Evolutionary conservation across 2,329 filamentous ascomycete genomes (phyloP), one percentile per base, ranked within the genome.

Genomic region (Sclerotinia trifoliorum): DNA sequence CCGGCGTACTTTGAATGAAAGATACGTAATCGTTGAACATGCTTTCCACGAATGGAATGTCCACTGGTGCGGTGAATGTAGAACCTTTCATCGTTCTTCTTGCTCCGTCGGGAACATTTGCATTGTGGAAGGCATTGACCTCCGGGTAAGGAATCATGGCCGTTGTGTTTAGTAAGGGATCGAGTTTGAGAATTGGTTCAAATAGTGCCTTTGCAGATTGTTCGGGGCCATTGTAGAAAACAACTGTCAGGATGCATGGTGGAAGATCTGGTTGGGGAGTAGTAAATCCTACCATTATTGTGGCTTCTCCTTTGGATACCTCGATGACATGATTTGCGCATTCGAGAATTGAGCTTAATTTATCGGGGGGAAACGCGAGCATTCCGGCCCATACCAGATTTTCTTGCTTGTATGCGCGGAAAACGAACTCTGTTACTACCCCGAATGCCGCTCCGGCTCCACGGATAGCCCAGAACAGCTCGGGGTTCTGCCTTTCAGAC

Each of bases 1-100:
- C 70, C 6, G 72, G 70, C 32, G 62, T 29, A 1, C 67, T 63
- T 8, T 73, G 54, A 1, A 80, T 70, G 48, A 79, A 77, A 1
- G 68, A 71, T 8, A 70, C 66, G 39, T 77, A 77, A 21, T 78
- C 74, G 0, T 73, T 68, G 29, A 76, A 71, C 21, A 79, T 63
- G 6, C 66, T 56, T 44, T 72, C 61, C 5, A 78, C 75, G 32
- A 78, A 76, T 0, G 32, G 54, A 0, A 72, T 39, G 26, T 72
- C 67, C 1, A 80, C 66, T 0, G 80, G 79, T 3, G 77, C 55
- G 35, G 77, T 77, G 69, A 79, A 78, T 2, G 76, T 77, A 0
- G 76, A 77, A 21, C 78, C 78, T 65, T 77, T 78, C 68, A 80
- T 79, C 19, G 74, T 74, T 69, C 78, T 79, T 46, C 80, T 74